A percentile compares a stretch with the other conserved stretches of the same genome.
Evolutionary conservation across 106 monocot species (phyloP).

Genomic region (Dactylorhiza incarnata): DNA sequence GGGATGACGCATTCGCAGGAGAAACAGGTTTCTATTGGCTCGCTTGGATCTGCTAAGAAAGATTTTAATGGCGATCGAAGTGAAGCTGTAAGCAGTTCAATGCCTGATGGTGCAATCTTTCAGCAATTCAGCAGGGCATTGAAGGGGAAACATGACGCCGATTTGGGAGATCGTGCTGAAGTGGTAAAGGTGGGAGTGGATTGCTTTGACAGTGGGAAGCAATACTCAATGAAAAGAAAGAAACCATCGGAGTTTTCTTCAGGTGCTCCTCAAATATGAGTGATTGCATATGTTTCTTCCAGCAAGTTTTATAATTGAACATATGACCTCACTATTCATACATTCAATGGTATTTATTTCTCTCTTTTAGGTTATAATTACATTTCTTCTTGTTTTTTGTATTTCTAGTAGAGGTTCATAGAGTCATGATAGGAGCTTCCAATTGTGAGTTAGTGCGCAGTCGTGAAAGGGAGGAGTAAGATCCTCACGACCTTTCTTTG

Average conservation of each 20-base stretch:
- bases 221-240: constrained; percentile 34
- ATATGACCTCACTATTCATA: too few relatives aligned
- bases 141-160: constrained; percentile 4
- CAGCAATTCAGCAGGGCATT: constrained; percentile 25
- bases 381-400: neutral
- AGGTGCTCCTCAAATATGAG: constrained; percentile 7
- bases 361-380: neutral
- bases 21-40: constrained; percentile 40
- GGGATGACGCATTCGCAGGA: constrained; percentile 20
- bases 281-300: neutral
- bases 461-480: too few relatives aligned
- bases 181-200: neutral
- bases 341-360: neutral
- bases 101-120: constrained; percentile 32
- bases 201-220: neutral
- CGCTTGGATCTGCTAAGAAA: constrained; percentile 25
- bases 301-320: neutral
- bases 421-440: too few relatives aligned
- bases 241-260: constrained; percentile 18
- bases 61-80: neutral
- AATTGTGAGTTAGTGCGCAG: too few relatives aligned
- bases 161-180: neutral
- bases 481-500: too few relatives aligned
- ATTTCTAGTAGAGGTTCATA: neutral
- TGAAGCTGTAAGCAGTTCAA: constrained; percentile 7